A percentile compares a stretch with the other conserved stretches of the same genome.
phyloP scores from a whole-genome alignment of 2,329 filamentous ascomycete species.

The Apiospora aurea region DNA sequence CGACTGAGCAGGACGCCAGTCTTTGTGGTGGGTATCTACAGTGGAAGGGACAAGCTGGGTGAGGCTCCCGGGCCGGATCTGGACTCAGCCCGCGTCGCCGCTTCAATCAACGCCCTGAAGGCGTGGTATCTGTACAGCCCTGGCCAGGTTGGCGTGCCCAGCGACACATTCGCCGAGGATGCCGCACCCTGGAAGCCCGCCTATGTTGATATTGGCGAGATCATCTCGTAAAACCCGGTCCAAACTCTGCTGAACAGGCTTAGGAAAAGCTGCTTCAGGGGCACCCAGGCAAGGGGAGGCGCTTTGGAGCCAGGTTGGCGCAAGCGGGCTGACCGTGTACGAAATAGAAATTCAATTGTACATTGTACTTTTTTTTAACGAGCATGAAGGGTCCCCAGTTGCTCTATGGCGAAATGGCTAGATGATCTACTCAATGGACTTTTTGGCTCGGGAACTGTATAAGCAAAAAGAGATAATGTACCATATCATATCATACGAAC shows the following conservation, averaged over 20 bases:
- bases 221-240: slow-evolving; percentile 54
- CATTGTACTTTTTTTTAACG: slow-evolving; percentile 8
- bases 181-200: slow-evolving; percentile 71
- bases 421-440: slow-evolving; percentile 11
- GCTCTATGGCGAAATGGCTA: not conserved
- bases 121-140: slow-evolving; percentile 97
- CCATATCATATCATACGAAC: slow-evolving; percentile 11
- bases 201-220: slow-evolving; percentile 75
- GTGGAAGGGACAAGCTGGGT: slow-evolving; percentile 87
- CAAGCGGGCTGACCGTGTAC: slow-evolving; percentile 11
- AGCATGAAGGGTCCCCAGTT: not conserved
- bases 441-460: slow-evolving; percentile 8
- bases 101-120: slow-evolving; percentile 86
- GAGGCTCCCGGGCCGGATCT: slow-evolving; percentile 85
- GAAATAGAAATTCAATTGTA: slow-evolving; percentile 20
- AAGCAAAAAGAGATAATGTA: slow-evolving; percentile 23
- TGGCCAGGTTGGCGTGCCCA: slow-evolving; percentile 68
- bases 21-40: slow-evolving; percentile 93
- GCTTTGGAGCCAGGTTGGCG: slow-evolving; percentile 15
- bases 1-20: slow-evolving; percentile 85
- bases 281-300: not conserved
- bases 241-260: not conserved
- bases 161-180: slow-evolving; percentile 69
- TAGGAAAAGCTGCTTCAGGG: not conserved
- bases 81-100: slow-evolving; percentile 77